phyloP scores from a whole-genome alignment of 176 grass and related monocot species.

The Musa troglodytarum region DNA sequence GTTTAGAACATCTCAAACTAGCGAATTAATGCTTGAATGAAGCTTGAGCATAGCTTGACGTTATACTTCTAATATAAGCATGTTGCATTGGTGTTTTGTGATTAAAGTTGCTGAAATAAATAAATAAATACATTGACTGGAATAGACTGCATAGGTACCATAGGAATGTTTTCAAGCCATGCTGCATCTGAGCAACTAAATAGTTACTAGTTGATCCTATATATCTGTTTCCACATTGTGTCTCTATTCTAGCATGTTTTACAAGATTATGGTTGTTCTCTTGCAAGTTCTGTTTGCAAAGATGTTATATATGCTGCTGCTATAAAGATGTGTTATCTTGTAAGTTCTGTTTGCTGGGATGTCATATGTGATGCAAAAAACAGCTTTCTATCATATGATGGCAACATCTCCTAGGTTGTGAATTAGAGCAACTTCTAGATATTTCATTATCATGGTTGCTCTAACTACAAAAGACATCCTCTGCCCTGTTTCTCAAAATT shows the following conservation, averaged over 20 bases:
- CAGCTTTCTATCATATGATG: too few relatives aligned
- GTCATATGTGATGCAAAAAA: background rate
- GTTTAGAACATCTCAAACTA: too few relatives aligned
- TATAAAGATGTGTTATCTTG: background rate
- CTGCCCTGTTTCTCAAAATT: conserved; percentile 7
- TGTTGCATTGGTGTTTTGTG: too few relatives aligned
- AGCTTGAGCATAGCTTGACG: too few relatives aligned
- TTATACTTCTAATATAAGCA: too few relatives aligned
- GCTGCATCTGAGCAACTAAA: background rate
- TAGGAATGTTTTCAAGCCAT: background rate
- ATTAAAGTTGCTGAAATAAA: too few relatives aligned
- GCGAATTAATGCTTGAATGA: too few relatives aligned
- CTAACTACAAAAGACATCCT: background rate
- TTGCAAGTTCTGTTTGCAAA: too few relatives aligned
- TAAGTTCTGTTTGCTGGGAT: background rate
- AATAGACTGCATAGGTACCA: background rate
- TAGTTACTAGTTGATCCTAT: background rate
- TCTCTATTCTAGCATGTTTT: too few relatives aligned
- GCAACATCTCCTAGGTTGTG: background rate
- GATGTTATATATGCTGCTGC: too few relatives aligned
- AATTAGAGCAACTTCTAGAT: background rate
- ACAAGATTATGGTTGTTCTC: too few relatives aligned
- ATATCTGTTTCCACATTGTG: background rate
- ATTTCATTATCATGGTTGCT: background rate
- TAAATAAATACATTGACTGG: background rate